Evolutionary conservation across 2,329 filamentous ascomycete genomes (phyloP).

Genomic region (Trichophyton mentagrophytes): DNA sequence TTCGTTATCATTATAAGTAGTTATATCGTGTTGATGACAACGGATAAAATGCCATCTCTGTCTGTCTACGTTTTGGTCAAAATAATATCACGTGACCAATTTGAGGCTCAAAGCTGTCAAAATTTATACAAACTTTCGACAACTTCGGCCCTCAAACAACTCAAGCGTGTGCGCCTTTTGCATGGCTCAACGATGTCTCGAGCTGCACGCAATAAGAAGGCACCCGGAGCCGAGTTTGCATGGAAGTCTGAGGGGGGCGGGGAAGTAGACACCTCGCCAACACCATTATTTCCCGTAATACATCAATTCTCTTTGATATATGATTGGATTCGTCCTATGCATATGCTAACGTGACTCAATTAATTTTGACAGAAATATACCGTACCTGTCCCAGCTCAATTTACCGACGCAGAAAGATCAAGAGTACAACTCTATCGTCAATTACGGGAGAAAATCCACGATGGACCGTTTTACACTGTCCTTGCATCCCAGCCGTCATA

Average conservation of each 20-base stretch:
- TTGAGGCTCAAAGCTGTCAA: neutral
- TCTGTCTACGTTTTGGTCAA: neutral
- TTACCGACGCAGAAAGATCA: conserved; percentile 32
- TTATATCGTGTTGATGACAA: neutral
- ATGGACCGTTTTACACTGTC: conserved; percentile 48
- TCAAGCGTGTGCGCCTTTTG: neutral
- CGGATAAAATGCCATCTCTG: neutral
- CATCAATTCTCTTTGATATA: neutral
- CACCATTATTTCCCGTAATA: conserved; percentile 36
- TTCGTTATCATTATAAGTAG: neutral
- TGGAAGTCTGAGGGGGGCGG: conserved; percentile 30
- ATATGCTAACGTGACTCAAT: neutral
- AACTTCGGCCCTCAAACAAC: neutral
- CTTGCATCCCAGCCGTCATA: conserved; percentile 30
- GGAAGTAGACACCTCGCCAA: conserved; percentile 32
- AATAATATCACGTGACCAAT: neutral
- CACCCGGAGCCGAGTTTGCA: conserved; percentile 31
- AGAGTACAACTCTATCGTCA: conserved; percentile 40
- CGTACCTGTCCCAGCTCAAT: conserved; percentile 22
- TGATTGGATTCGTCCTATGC: neutral
- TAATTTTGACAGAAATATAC: conserved; percentile 25
- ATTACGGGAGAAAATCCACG: conserved; percentile 43
- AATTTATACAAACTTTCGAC: neutral
- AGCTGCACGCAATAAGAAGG: conserved; percentile 27
- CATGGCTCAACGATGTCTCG: conserved; percentile 25